Base-by-base conservation (phyloP, 2,329 filamentous ascomycete species). In the Verticillium alfalfae region DNA sequence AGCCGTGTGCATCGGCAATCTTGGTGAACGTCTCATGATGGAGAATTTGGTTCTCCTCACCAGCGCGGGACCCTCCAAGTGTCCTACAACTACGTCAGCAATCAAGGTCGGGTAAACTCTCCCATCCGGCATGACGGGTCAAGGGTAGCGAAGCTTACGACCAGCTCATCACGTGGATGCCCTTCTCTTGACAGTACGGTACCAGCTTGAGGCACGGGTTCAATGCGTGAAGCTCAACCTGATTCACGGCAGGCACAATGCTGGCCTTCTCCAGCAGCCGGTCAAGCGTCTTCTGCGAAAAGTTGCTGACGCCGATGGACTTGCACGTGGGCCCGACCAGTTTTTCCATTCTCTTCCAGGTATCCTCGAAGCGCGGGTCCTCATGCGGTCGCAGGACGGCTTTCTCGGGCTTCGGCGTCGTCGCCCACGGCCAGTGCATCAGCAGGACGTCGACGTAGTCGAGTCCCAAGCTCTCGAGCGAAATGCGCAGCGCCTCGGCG, bases 261-360 rank as follows among this genome's bases (percentile, higher is more conserved):
- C 61, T 68, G 13, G 67, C 66, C 10, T 63, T 62, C 8, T 61
- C 58, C 1, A 73, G 63, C 38, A 75, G 58, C 57, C 63, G 65
- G 12, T 71, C 69, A 22, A 75, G 62, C 13, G 67, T 70, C 64
- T 70, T 69, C 18, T 69, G 67, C 10, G 71, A 66, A 41, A 73
- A 73, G 63, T 74, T 74, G 64, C 69, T 71, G 16, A 74, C 71
- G 1, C 72, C 72, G 49, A 74, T 73, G n/a, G 67, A 61, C 52
- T 64, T 62, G 60, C 69, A 69, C 63, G 62, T 63, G 6, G 62
- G 61, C 5, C 69, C 69, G 10, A 72, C 65, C 9, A 71, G 60
- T 31, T 66, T 34, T 65, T 72, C 71, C 71, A 73, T 71, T 63
- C 59, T 60, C 57, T 65, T 65, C 70, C 70, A 70, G 3, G 68